A percentile compares a stretch with the other conserved stretches of the same genome.
Evolutionary conservation across 176 grass and related monocot genomes (phyloP).

Genomic region (Poa annua): DNA sequence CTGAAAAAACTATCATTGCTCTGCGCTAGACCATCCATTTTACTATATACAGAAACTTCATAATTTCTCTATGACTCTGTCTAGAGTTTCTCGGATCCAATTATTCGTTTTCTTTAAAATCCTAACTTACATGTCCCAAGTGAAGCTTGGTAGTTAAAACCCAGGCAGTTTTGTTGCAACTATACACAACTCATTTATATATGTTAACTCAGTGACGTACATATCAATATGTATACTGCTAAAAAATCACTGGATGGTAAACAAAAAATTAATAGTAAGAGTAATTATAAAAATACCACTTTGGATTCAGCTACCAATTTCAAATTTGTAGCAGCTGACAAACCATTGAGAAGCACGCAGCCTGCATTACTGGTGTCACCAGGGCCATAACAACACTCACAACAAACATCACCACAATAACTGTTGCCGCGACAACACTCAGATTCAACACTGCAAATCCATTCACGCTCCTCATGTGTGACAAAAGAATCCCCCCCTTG

Average conservation of each 20-base stretch:
- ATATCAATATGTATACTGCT: background rate
- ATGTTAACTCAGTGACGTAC: background rate
- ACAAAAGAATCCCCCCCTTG: background rate
- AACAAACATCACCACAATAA: background rate
- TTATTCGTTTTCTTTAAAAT: background rate
- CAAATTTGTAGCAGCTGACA: constrained; percentile 21
- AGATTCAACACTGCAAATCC: background rate
- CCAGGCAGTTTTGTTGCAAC: background rate
- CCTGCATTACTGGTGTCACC: background rate
- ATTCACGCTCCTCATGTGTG: background rate
- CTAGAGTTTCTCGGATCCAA: background rate
- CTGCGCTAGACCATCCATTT: background rate
- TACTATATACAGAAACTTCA: background rate
- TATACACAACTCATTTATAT: background rate
- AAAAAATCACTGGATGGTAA: background rate
- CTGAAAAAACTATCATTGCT: background rate
- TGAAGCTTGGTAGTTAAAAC: background rate
- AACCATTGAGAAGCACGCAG: constrained; percentile 17
- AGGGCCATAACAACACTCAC: background rate
- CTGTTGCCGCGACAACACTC: background rate
- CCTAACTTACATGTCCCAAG: background rate
- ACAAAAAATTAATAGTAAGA: background rate
- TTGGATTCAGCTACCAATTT: background rate
- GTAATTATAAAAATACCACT: background rate
- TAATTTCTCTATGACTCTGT: background rate